These are phyloP conservation scores for Fistulifera solaris DNA, from an alignment of 108 stramenopile genomes.

Conservation along the genomic window DNA sequence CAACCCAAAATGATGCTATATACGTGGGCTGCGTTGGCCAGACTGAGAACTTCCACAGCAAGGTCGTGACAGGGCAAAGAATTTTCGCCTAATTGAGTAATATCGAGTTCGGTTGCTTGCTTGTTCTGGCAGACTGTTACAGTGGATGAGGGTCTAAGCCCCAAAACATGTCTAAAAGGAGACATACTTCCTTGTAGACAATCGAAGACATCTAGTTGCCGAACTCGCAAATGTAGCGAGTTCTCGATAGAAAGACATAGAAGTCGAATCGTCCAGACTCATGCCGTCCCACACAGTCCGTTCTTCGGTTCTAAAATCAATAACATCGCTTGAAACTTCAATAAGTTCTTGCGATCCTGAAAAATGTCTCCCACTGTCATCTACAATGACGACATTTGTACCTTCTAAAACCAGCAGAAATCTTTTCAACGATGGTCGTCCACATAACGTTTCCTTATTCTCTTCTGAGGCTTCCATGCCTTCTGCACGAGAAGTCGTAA, in stretches of 20 bases:
- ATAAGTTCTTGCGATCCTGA: slow-evolving; percentile 43
- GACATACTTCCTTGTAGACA: slow-evolving; percentile 40
- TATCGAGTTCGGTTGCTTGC: no score
- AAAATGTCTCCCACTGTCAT: slow-evolving; percentile 68
- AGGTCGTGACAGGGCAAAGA: no score
- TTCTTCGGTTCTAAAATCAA: slow-evolving; percentile 3
- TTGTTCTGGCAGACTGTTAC: no score
- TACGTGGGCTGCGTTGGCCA: no score
- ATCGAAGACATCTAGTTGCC: slow-evolving; percentile 37
- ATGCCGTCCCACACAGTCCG: slow-evolving; percentile 3
- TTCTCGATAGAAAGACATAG: no score
- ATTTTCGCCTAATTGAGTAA: no score
- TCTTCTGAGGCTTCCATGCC: not conserved
- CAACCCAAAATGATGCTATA: no score
- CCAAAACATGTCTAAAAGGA: slow-evolving; percentile 35
- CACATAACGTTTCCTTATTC: not conserved
- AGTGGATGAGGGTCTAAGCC: not conserved
- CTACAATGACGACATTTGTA: slow-evolving; percentile 38
- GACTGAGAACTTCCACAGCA: not conserved
- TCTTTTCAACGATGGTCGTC: not conserved
- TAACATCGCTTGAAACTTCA: slow-evolving; percentile 16
- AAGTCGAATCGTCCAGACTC: no score
- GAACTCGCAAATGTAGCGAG: slow-evolving; percentile 6
- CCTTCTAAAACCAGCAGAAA: slow-evolving; percentile 31
- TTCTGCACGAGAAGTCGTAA: no score